Conservation (phyloP, 2,329 filamentous ascomycete species). For the Penicillium sp. region DNA sequence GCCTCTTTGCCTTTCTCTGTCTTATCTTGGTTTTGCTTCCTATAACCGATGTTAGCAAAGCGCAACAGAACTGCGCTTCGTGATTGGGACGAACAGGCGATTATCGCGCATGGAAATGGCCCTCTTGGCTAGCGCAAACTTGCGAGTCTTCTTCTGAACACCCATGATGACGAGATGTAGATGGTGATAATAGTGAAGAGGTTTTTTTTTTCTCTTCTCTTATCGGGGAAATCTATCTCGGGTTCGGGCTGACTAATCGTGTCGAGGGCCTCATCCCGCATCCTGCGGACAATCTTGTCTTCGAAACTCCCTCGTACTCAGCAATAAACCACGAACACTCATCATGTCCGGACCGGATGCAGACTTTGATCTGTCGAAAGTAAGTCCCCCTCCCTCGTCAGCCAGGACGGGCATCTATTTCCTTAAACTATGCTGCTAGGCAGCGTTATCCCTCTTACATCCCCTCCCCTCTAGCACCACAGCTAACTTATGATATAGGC, state of each 20-base stretch:
- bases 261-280: neutral
- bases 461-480: neutral
- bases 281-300: neutral
- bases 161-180: conserved; percentile 62
- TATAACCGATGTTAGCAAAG: conserved; percentile 5
- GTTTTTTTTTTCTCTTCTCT: conserved; percentile 3
- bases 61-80: neutral
- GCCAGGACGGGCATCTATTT: neutral
- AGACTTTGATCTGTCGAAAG: conserved; percentile 3
- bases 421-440: neutral
- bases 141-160: conserved; percentile 83
- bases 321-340: neutral
- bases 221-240: conserved; percentile 1
- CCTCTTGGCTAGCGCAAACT: conserved; percentile 82
- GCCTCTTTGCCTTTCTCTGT: conserved; percentile 14
- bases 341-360: neutral
- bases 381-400: neutral
- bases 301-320: neutral
- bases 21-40: conserved; percentile 20
- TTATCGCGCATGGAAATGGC: conserved; percentile 79
- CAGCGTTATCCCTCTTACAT: neutral
- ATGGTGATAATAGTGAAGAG: neutral
- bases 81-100: conserved; percentile 51
- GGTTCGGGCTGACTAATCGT: neutral
- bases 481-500: conserved; percentile 8